phyloP scores from a whole-genome alignment of 352 stramenopile species.

The Aphanomyces invadans region DNA sequence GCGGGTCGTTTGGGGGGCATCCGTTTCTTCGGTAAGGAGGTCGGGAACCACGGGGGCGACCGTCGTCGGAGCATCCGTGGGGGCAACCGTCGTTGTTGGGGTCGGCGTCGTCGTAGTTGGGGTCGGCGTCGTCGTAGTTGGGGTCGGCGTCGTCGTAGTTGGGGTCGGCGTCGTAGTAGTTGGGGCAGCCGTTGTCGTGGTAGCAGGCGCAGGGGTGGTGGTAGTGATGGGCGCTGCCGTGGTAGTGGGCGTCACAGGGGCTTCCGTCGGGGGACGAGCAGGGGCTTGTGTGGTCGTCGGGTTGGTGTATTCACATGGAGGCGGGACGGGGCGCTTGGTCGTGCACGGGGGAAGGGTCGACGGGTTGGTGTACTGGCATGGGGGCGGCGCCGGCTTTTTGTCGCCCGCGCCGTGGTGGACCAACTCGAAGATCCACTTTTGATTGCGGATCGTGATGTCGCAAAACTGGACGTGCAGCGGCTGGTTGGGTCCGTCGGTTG shows the following conservation, averaged over 20 bases:
- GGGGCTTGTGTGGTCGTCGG: not conserved
- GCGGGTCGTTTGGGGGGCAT: not conserved
- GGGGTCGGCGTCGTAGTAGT: not conserved
- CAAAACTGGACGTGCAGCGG: constrained; percentile 42
- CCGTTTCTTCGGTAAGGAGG: not conserved
- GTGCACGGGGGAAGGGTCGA: not conserved
- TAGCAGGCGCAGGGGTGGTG: not conserved
- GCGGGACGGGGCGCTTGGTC: not conserved
- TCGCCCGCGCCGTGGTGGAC: not conserved
- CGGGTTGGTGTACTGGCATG: not conserved
- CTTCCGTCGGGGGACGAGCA: not conserved
- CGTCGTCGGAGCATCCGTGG: not conserved
- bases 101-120: not conserved
- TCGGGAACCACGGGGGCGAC: not conserved
- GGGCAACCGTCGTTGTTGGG: not conserved
- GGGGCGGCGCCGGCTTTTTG: not conserved
- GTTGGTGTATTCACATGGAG: not conserved
- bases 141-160: not conserved
- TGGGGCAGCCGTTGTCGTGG: not conserved
- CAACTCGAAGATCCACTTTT: constrained; percentile 8
- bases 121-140: not conserved
- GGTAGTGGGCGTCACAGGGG: not conserved
- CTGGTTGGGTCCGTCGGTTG: constrained; percentile 40
- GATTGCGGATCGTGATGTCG: not conserved
- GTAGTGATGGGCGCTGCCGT: not conserved